Base-by-base conservation (phyloP, 768 basidiomycete species). In the Leucogyrophana mollusca region DNA sequence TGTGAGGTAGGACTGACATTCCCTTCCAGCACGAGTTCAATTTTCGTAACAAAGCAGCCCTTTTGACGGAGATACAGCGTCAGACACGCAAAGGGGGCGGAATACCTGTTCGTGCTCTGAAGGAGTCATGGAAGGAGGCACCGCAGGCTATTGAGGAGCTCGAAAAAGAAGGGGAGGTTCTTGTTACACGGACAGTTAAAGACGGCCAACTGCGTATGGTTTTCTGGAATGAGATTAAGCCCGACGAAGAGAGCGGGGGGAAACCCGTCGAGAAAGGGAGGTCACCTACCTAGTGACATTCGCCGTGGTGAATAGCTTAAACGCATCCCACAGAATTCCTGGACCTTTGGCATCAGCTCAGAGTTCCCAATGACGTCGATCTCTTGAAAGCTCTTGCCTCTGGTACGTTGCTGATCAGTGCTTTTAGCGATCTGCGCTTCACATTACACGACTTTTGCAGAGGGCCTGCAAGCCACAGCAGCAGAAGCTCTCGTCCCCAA, bases 121-220 rank as follows among this genome's bases (percentile, higher is more conserved):
- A 94, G 58, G 92, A 95, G 61, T 86, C 88, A 11, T 96, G 93
- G 91, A 87, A 90, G 56, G 88, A 90, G 54, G 88, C 92, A 0
- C 85, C 86, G 1, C 69, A 75, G 35, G 89, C 87, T 0, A 84
- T 94, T 35, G 90, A 93, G 59, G 90, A 94, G 64, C 73, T 94
- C n/a, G 90, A 92, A 62, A 80, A 87, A 58, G 87, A 90, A 56
- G 91, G 90, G 1, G 87, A 92, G 46, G 89, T 93, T 1, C 75
- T 93, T 33, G 87, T 92, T n/a, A 94, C 88, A 14, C 77, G 92
- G 36, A 89, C 89, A 0, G 69, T 78, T 39, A 94, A 91, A 60
- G 90, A 94, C 56, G 86, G 86, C 0, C 85, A 89, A 54, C 68
- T 88, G 59, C 77, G 84, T 42, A 86, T 88, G 81, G 90, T 91